A percentile compares a stretch with the other conserved stretches of the same genome.
phyloP scores from a whole-genome alignment of 352 stramenopile species.

The Globisporangium splendens region DNA sequence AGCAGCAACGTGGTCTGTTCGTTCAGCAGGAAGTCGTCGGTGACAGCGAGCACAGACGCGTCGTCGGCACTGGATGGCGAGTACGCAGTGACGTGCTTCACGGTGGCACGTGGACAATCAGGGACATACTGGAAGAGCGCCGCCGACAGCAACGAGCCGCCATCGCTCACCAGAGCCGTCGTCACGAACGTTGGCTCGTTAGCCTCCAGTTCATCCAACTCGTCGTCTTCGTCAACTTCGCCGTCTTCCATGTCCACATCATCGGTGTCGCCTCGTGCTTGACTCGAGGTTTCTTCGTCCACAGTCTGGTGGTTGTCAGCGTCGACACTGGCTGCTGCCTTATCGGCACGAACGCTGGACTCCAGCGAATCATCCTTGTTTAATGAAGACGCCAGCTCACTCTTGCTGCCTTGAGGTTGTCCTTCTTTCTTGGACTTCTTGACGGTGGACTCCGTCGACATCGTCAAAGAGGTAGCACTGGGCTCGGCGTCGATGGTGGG shows the following conservation, averaged over 20 bases:
- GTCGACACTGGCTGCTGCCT: background rate
- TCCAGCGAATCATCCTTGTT: no score
- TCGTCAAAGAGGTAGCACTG: no score
- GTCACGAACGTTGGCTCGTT: conserved; percentile 37
- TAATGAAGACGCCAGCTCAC: no score
- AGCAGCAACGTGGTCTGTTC: conserved; percentile 40
- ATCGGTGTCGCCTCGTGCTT: conserved; percentile 7
- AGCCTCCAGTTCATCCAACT: conserved; percentile 34
- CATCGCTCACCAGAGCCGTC: conserved; percentile 34
- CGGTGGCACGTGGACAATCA: background rate
- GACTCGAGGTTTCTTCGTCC: background rate
- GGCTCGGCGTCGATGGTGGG: background rate
- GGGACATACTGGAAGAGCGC: conserved; percentile 40
- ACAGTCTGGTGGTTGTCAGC: conserved; percentile 1
- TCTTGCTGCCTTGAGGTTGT: no score
- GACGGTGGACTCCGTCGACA: background rate
- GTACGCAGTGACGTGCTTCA: background rate
- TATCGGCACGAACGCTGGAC: background rate
- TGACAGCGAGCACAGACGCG: background rate
- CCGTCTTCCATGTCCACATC: conserved; percentile 14
- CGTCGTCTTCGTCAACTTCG: conserved; percentile 21
- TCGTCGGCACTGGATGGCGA: background rate
- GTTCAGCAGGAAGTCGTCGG: conserved; percentile 14
- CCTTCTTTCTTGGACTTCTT: conserved; percentile 2
- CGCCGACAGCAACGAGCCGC: conserved; percentile 33